Conservation (phyloP, 2,329 filamentous ascomycete genomes). For the Stagonosporopsis rhizophila region DNA sequence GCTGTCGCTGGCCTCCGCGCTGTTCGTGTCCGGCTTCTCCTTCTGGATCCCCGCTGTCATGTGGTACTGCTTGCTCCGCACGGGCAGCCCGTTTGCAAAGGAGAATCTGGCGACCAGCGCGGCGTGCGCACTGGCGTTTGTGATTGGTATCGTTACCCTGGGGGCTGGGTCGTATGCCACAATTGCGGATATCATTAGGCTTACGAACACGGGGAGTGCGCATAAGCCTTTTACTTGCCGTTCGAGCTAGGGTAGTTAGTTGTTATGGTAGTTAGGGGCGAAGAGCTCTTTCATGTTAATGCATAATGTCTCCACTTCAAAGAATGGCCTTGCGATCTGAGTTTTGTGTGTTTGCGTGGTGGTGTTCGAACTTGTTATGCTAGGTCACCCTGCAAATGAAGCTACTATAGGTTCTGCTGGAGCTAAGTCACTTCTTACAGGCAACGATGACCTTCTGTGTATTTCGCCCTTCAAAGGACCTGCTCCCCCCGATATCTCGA, state of each 20-base stretch:
- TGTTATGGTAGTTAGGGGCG: neutral
- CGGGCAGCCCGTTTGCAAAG: conserved; percentile 14
- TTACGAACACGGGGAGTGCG: conserved; percentile 15
- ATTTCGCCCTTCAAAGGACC: too few species aligned
- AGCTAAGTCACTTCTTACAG: too few species aligned
- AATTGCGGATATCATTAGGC: conserved; percentile 22
- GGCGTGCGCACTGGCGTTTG: conserved; percentile 17
- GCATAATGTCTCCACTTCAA: conserved; percentile 4
- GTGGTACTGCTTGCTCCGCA: conserved; percentile 20
- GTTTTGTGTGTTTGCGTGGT: neutral
- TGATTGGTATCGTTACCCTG: conserved; percentile 19
- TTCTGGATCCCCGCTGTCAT: conserved; percentile 24
- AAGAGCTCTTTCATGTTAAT: neutral
- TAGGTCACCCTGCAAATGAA: too few species aligned
- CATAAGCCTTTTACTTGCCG: conserved; percentile 24
- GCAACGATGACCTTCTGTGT: too few species aligned
- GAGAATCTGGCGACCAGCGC: conserved; percentile 17
- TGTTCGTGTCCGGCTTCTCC: conserved; percentile 22
- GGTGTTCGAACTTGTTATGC: neutral
- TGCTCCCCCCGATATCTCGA: too few species aligned
- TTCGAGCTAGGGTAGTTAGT: neutral
- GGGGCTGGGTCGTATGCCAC: conserved; percentile 21
- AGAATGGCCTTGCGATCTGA: neutral
- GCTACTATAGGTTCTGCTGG: too few species aligned
- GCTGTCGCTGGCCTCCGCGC: conserved; percentile 21